These are phyloP conservation scores for Monosporascus cannonballus DNA, from an alignment of 2,329 filamentous ascomycete species.

Conservation along the genomic window DNA sequence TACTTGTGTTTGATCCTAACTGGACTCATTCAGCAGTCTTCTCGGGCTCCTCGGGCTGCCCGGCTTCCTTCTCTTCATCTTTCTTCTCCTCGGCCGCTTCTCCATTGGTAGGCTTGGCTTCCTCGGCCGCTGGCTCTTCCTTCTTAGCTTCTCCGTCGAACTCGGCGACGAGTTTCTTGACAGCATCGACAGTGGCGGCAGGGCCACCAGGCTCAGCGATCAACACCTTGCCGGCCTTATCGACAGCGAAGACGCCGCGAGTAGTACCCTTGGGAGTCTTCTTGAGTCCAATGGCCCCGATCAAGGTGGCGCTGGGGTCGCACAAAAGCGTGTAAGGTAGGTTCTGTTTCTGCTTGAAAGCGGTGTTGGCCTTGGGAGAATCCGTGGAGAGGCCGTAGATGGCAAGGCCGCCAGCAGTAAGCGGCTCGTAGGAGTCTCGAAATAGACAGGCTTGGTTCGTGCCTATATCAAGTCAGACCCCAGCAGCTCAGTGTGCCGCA, in stretches of 20 bases:
- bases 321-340: constrained; percentile 85
- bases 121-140: constrained; percentile 16
- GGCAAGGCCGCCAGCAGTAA: constrained; percentile 72
- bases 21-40: constrained; percentile 2
- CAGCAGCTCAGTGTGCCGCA: constrained; percentile 1
- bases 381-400: constrained; percentile 90
- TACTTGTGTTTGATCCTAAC: background rate
- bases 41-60: constrained; percentile 9
- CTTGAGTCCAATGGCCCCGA: constrained; percentile 82
- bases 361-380: constrained; percentile 84
- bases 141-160: constrained; percentile 19
- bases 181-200: constrained; percentile 68
- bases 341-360: constrained; percentile 86
- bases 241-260: constrained; percentile 81
- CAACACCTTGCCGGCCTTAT: constrained; percentile 76
- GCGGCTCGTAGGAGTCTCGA: constrained; percentile 72
- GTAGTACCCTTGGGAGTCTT: constrained; percentile 75
- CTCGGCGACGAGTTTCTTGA: constrained; percentile 62
- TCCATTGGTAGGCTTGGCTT: constrained; percentile 18
- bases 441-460: constrained; percentile 92
- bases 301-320: constrained; percentile 68
- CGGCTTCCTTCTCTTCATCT: constrained; percentile 35
- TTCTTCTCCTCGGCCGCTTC: constrained; percentile 29
- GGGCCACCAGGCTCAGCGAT: constrained; percentile 71
- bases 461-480: constrained; percentile 46